Base-by-base conservation (phyloP, 495 filamentous ascomycete species). In the Tuber umbilicatum region DNA sequence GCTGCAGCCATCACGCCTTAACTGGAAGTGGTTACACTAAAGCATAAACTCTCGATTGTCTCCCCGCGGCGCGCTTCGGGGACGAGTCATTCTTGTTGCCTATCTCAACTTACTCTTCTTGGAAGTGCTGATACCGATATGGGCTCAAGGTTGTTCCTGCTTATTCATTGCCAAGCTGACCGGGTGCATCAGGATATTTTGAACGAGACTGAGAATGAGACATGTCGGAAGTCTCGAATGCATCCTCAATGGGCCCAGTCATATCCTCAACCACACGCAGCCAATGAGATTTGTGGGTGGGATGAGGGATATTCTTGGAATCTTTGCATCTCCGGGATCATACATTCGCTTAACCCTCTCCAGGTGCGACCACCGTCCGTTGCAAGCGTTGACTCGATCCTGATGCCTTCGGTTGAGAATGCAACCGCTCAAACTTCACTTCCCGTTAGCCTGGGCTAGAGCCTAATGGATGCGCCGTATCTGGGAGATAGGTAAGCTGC, bases 231-330 rank as follows among this genome's bases (percentile, higher is more conserved):
- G 43, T 16, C 43, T 19, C 43, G n/a, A 14, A 45, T 17, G 1
- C 43, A 43, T 45, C 14, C 50, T 27, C n/a, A 60, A 27, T 35
- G 31, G 27, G 55, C 31, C 55, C 55, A 64, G 27, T 64, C 31
- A 31, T 35, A 35, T 64, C 31, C 31, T 35, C 55, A 64, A 64
- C 27, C 55, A 64, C 35, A 27, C 31, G 55, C 55, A 64, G 27
- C 55, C 55, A 64, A 64, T 60, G 55, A 64, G n/a, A 2, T 31
- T 64, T 64, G 12, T 7, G 55, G 14, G 3, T 64, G 12, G 3
- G 12, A 64, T 64, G 27, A 64, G 55, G 55, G 55, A 64, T 64
- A 64, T 64, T 64, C 55, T 19, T 35, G 55, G 55, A 60, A 64
- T 35, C 27, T 35, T 35, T 35, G 55, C 55, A 64, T 64, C 55